Conservation (phyloP, 2,329 filamentous ascomycete species). For the Fusarium proliferatum region DNA sequence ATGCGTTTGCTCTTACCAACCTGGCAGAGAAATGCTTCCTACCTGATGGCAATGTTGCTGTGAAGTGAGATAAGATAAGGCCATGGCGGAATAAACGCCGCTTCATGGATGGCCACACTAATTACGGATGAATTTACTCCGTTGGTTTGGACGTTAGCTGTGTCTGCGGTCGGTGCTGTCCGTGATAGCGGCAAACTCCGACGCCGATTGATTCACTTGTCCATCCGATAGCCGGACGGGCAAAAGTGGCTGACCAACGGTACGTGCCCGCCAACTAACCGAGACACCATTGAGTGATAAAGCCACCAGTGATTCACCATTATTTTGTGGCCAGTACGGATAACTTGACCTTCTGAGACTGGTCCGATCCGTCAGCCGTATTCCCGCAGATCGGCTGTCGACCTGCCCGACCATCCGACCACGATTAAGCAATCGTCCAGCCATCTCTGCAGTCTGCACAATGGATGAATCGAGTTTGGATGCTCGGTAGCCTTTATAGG, state of each 20-base stretch:
- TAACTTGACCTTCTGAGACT: background rate
- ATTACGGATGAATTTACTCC: background rate
- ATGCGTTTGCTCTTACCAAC: background rate
- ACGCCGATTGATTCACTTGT: background rate
- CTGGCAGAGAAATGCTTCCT: background rate
- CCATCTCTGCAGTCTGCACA: background rate
- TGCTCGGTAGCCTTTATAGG: conserved; percentile 17
- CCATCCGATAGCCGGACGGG: background rate
- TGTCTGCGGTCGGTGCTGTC: background rate
- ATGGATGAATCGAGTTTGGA: background rate
- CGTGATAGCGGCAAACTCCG: background rate
- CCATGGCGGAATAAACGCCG: background rate
- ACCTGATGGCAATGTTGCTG: background rate
- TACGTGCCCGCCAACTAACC: too few relatives aligned
- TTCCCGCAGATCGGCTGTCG: background rate
- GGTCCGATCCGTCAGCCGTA: background rate
- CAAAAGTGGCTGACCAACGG: background rate
- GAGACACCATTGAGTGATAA: background rate
- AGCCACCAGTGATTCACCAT: background rate
- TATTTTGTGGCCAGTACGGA: background rate
- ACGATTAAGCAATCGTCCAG: background rate
- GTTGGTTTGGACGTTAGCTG: background rate
- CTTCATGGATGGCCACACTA: too few relatives aligned
- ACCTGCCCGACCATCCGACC: background rate
- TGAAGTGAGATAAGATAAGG: background rate